Evolutionary conservation across 1,284 basidiomycete genomes (phyloP).

Genomic region (Apiotrichum porosum): DNA sequence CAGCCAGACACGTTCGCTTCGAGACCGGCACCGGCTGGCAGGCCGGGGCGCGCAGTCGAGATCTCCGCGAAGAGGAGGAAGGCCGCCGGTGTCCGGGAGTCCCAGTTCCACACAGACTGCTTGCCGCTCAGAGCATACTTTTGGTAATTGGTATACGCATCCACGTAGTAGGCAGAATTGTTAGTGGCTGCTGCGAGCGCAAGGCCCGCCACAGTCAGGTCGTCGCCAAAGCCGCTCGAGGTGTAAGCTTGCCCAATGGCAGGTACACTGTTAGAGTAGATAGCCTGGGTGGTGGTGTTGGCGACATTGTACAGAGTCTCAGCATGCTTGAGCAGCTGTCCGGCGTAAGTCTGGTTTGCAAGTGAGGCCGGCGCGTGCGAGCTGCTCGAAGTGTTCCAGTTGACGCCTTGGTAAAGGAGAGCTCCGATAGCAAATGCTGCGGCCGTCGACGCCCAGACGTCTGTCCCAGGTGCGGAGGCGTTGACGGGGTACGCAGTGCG

Average conservation of each 20-base stretch:
- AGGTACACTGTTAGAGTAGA: conserved; percentile 58
- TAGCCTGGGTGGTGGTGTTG: conserved; percentile 43
- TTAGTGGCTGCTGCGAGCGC: conserved; percentile 70
- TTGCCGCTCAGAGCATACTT: conserved; percentile 57
- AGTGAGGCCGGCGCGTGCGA: conserved; percentile 60
- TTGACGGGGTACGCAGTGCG: conserved; percentile 76
- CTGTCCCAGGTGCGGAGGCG: conserved; percentile 72
- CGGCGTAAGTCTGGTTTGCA: conserved; percentile 67
- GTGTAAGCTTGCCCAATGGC: conserved; percentile 62
- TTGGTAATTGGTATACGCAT: conserved; percentile 62
- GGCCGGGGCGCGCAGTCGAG: conserved; percentile 51
- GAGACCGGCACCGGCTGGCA: conserved; percentile 57
- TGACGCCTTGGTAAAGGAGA: conserved; percentile 64
- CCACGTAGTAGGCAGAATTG: conserved; percentile 57
- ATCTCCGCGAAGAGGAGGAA: conserved; percentile 62
- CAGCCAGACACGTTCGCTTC: conserved; percentile 59
- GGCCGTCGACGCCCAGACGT: conserved; percentile 74
- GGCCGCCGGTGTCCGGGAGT: conserved; percentile 69
- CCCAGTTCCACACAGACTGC: conserved; percentile 79
- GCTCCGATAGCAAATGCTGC: conserved; percentile 83
- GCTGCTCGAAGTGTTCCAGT: conserved; percentile 51
- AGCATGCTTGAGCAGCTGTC: conserved; percentile 66
- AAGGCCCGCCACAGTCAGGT: conserved; percentile 61
- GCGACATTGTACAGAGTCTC: conserved; percentile 68
- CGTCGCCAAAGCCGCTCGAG: conserved; percentile 58